Evolutionary conservation across 2,329 filamentous ascomycete genomes (phyloP), one percentile per base, ranked within the genome.

Genomic region (Sarocladiaceae sp.): DNA sequence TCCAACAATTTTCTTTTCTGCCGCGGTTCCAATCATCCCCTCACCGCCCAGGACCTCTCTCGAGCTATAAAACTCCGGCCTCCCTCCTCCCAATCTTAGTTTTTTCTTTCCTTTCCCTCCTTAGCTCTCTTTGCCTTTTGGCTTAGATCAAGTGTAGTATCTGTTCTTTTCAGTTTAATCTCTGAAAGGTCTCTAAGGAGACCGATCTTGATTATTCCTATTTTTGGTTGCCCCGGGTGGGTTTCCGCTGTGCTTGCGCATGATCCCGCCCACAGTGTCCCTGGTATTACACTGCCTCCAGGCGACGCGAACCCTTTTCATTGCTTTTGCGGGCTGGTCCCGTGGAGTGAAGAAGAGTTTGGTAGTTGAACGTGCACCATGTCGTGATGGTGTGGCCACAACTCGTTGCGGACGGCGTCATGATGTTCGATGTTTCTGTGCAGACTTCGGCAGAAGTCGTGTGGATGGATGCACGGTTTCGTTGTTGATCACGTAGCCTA

Each of bases 101-200:
- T 60, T 56, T 54, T 58, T 56, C 55, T 60, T 56, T 66, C 61
- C 54, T 60, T 61, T 67, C 67, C 60, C 56, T 67, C 67, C 57
- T 66, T 63, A 71, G 69, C 69, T 71, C 69, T 71, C 68, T 71
- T 71, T 71, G 68, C 68, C 75, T 76, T 78, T 78, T 82, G 79
- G 83, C 83, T 88, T 88, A 90, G 87, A 90, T 90, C 87, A 90
- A 89, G 86, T 90, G 86, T 90, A 90, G 87, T 90, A 90, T 89
- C 86, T 90, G 87, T 91, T 92, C 87, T 91, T 90, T 88, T 90
- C 85, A 92, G 88, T 90, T 91, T 92, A 91, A 91, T 90, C 85
- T 87, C 87, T 92, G 87, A 87, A 88, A 90, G 80, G 79, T 77
- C 76, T 78, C 83, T 81, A 88, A 75, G 78, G 83, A 77, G 76